Percentiles rank a stretch among this genome's conserved stretches.
phyloP scores from a whole-genome alignment of 495 filamentous ascomycete genomes.

The Sphaerosporella brunnea region DNA sequence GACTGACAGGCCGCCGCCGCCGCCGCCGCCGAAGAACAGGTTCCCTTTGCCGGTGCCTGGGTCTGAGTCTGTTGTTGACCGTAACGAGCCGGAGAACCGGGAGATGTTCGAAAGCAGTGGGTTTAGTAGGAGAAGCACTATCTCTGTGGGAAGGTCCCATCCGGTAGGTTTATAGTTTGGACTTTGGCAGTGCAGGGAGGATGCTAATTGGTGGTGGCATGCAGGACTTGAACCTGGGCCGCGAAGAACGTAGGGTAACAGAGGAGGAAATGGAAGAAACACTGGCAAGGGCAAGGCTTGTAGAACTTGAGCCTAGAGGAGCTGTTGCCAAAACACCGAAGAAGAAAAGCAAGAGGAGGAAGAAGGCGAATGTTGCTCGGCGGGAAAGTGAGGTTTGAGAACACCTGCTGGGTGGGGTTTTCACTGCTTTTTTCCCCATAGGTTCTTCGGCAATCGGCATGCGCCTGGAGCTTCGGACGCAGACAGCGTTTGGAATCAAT shows the following conservation, averaged over 20 bases:
- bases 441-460: too few relatives aligned
- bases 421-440: too few relatives aligned
- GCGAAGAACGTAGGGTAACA: neutral
- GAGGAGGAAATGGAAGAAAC: neutral
- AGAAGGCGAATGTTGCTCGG: neutral
- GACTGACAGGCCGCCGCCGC: neutral
- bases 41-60: too few relatives aligned
- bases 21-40: neutral
- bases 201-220: too few relatives aligned
- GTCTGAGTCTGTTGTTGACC: neutral
- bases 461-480: too few relatives aligned
- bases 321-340: too few relatives aligned
- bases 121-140: neutral
- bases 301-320: too few relatives aligned
- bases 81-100: neutral
- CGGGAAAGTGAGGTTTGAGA: neutral
- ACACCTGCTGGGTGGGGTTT: too few relatives aligned
- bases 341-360: neutral
- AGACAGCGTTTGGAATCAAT: too few relatives aligned
- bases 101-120: neutral
- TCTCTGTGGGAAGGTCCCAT: neutral
- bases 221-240: too few relatives aligned
- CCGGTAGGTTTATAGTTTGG: neutral
- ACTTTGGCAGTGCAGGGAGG: too few relatives aligned
- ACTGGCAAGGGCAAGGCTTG: neutral